A percentile compares a stretch with the other conserved stretches of the same genome.
Conservation (phyloP, 257 asterid species). For the Datura wrightii region DNA sequence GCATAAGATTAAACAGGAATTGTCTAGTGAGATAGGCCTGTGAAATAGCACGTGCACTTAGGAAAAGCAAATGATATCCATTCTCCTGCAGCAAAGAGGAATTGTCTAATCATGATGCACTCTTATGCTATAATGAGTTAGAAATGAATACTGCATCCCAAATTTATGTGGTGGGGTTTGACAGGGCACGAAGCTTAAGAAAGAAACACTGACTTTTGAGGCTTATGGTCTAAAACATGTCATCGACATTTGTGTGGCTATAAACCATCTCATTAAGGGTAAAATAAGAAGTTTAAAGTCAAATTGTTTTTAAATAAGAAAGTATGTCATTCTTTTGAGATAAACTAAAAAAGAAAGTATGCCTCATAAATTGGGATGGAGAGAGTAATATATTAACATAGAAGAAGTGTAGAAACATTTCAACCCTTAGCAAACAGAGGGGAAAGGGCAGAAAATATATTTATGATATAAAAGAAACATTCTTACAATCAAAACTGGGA, state of each 20-base stretch:
- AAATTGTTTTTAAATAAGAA: not conserved
- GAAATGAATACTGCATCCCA: not conserved
- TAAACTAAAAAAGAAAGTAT: not conserved
- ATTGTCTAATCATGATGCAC: not conserved
- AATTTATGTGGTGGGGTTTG: constrained; percentile 15
- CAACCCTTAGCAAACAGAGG: not conserved
- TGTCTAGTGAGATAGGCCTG: constrained; percentile 89
- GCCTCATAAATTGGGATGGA: not conserved
- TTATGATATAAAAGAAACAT: not conserved
- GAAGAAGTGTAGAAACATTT: constrained; percentile 1
- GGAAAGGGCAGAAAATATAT: not conserved
- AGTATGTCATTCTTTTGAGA: not conserved
- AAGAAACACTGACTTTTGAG: not conserved
- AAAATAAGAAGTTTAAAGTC: not conserved
- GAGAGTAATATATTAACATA: not conserved
- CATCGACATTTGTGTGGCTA: not conserved
- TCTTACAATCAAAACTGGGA: not conserved
- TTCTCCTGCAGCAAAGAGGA: constrained; percentile 75
- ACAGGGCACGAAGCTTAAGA: not conserved
- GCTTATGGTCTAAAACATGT: not conserved
- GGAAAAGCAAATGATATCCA: constrained; percentile 92
- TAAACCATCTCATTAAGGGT: not conserved
- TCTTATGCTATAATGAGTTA: not conserved
- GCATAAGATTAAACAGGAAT: constrained; percentile 81
- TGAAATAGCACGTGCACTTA: constrained; percentile 95